Conservation (phyloP, 129 eudicot species). For the Gnaphalium uliginosum region DNA sequence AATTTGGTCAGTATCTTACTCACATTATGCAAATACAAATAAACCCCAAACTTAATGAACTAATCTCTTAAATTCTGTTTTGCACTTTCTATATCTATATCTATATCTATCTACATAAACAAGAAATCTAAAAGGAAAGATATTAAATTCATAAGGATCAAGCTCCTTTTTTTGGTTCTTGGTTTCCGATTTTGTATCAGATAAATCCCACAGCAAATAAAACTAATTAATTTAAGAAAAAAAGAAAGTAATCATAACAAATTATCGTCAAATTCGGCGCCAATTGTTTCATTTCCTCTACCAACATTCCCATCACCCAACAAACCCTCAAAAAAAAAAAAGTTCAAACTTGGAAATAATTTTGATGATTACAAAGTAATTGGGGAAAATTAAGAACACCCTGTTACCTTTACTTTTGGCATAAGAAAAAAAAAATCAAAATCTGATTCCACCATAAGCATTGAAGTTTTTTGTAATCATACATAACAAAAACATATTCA, state of each 20-base stretch:
- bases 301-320: constrained; percentile 1
- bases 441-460: background rate
- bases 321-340: constrained; percentile 17
- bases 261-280: constrained; percentile 3
- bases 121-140: no score
- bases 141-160: no score
- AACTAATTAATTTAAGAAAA: background rate
- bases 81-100: constrained; percentile 1
- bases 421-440: no score
- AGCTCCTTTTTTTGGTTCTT: background rate
- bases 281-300: constrained; percentile 1
- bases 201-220: constrained; percentile 4
- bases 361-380: background rate
- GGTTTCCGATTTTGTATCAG: constrained; percentile 10
- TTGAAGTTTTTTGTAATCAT: background rate
- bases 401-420: no score
- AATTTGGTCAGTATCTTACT: background rate
- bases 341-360: background rate
- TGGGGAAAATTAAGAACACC: no score
- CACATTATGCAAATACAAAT: background rate
- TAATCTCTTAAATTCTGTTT: constrained; percentile 7
- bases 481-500: background rate
- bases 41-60: constrained; percentile 14
- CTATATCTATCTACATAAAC: no score
- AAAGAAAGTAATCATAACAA: background rate